A percentile compares a stretch with the other conserved stretches of the same genome.
phyloP scores from a whole-genome alignment of 108 stramenopile species.

The Skeletonema costatum region DNA sequence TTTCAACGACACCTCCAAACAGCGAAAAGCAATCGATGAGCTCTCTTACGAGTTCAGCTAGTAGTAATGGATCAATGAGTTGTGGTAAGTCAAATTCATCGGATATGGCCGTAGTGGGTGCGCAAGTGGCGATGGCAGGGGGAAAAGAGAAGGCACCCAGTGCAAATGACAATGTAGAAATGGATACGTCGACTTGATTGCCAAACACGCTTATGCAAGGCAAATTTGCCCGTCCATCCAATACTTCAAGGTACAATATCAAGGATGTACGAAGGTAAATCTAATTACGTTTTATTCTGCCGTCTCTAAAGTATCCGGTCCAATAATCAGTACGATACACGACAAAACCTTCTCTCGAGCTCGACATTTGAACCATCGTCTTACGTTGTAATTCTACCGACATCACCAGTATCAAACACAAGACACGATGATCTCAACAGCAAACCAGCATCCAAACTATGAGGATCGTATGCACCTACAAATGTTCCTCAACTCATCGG shows the following conservation, averaged over 20 bases:
- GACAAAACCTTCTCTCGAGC: no score
- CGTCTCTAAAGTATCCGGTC: no score
- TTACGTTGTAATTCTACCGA: no score
- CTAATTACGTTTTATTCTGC: no score
- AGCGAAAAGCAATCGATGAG: constrained; percentile 26
- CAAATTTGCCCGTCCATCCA: not conserved
- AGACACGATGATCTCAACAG: no score
- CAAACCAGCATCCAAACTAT: no score
- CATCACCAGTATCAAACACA: no score
- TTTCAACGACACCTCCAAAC: constrained; percentile 4
- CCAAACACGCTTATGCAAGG: not conserved
- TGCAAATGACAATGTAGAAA: not conserved
- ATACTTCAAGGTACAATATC: not conserved
- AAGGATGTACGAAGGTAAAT: no score
- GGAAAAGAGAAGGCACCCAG: not conserved
- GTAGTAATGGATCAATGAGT: constrained; percentile 38
- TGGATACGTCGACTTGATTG: not conserved
- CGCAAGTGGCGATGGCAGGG: not conserved
- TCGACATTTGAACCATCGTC: no score
- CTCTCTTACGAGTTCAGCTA: constrained; percentile 24
- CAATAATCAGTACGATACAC: no score
- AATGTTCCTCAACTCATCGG: no score
- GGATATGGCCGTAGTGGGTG: not conserved
- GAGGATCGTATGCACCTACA: no score
- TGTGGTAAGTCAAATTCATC: constrained; percentile 3